A percentile compares a stretch with the other conserved stretches of the same genome.
Evolutionary conservation across 2,329 filamentous ascomycete species (phyloP).

Genomic region (Thelonectria blattea): DNA sequence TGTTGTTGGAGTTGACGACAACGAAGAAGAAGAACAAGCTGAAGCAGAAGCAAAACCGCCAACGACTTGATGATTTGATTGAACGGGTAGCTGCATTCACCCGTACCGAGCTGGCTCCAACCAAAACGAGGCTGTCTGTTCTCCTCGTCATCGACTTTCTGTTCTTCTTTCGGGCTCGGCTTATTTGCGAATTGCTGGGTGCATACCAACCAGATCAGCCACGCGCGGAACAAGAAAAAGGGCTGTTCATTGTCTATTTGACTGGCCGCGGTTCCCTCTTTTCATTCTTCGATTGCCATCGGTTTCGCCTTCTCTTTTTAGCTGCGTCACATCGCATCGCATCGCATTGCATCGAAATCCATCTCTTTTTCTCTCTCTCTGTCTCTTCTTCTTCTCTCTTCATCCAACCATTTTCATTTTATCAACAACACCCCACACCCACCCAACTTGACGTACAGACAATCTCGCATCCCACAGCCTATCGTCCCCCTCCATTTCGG

Average conservation of each 20-base stretch:
- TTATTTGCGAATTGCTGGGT: neutral
- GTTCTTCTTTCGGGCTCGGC: neutral
- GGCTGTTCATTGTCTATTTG: constrained; percentile 7
- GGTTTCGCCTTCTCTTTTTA: neutral
- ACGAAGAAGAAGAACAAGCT: constrained; percentile 7
- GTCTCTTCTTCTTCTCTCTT: constrained; percentile 22
- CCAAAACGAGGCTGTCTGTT: too few relatives aligned
- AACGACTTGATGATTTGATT: neutral
- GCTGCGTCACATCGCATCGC: too few relatives aligned
- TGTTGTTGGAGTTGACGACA: constrained; percentile 7
- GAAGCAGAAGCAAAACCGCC: neutral
- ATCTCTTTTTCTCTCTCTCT: neutral
- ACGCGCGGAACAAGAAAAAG: constrained; percentile 23
- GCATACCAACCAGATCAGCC: constrained; percentile 10
- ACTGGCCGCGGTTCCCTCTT: neutral
- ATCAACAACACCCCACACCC: neutral
- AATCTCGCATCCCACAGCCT: neutral
- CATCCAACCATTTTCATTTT: constrained; percentile 22
- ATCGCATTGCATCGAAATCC: too few relatives aligned
- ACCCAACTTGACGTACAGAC: neutral
- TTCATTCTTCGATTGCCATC: neutral
- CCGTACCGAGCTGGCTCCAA: too few relatives aligned
- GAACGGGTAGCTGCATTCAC: too few relatives aligned
- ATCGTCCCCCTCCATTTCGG: neutral
- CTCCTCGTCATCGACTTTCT: neutral